Base-by-base conservation (phyloP, 805 yeast species). In the Wickerhamomyces chaumierensis region DNA sequence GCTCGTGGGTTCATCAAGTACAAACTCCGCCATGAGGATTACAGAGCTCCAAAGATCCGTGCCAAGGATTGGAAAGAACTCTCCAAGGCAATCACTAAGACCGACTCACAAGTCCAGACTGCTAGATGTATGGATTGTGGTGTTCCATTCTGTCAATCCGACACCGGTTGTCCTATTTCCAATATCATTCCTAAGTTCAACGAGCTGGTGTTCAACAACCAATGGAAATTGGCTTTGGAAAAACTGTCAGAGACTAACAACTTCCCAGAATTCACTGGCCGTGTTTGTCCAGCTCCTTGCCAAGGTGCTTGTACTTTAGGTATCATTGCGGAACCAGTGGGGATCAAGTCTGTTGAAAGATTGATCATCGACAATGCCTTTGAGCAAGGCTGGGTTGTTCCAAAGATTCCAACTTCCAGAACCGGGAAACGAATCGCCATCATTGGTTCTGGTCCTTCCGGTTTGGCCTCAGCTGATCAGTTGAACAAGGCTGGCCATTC, bases 71-170 rank as follows among this genome's bases (percentile, higher is more conserved):
- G 97, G 97, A 75, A 81, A 47, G 97, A 90, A 64, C 71, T 90
- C 59, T 78, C 94, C 12, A 64, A 75, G 13, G 75, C 95, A 40
- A 69, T 90, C 51, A 68, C 86, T 41, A 82, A 84, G 62, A 87
- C 82, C 38, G 97, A 92, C 49, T 79, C 90, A 55, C 75, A 78
- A 58, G 75, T 72, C 58, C 96, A 90, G 68, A 84, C 97, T 42
- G 96, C 97, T 14, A 78, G 98, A 63, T 90, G 98, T 73, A 90
- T 92, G 95, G 97, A 90, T 65, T 90, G 98, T 71, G 98, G 98
- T 69, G 94, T 92, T 52, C 98, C 98, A 42, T 90, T 90, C 76
- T 90, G 98, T 71, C 94, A 90, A 56, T 81, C 95, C 36, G 97
- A 90, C 61, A 83, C 95, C 34, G 98, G 98, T 43, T 90, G 98